phyloP scores from a whole-genome alignment of 164 flowering plant genomes.

The Stephania yunnanensis region DNA sequence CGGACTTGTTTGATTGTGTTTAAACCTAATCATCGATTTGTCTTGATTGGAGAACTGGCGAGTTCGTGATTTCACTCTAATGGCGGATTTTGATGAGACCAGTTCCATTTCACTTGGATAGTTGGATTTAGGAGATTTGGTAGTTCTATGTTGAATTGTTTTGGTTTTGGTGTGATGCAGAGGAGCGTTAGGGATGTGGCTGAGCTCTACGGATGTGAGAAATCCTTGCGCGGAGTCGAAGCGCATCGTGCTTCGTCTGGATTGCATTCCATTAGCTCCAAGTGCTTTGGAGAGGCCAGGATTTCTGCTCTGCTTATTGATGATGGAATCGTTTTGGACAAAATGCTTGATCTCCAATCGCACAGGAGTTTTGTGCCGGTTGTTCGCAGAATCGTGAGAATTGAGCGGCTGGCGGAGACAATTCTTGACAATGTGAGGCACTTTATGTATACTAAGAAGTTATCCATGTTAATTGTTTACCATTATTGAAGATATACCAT shows the following conservation, averaged over 20 bases:
- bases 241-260: constrained; percentile 46
- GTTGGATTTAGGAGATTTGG: too few species aligned
- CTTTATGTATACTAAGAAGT: too few species aligned
- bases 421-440: constrained; percentile 64
- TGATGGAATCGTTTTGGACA: constrained; percentile 75
- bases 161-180: constrained; percentile 31
- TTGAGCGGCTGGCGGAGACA: constrained; percentile 72
- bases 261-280: constrained; percentile 39
- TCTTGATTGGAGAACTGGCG: not conserved
- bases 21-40: not conserved
- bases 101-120: too few species aligned
- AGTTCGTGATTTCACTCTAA: too few species aligned
- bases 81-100: too few species aligned
- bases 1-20: too few species aligned
- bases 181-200: constrained; percentile 77
- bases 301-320: constrained; percentile 67
- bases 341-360: constrained; percentile 66
- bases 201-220: constrained; percentile 62
- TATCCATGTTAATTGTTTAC: too few species aligned
- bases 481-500: too few species aligned
- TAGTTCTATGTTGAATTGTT: too few species aligned
- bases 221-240: constrained; percentile 55
- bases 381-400: constrained; percentile 67
- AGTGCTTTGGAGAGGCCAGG: constrained; percentile 64
- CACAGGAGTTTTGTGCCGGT: constrained; percentile 45